Conservation (phyloP, 75 land plant genomes). For the Selaginella tamariscina region DNA sequence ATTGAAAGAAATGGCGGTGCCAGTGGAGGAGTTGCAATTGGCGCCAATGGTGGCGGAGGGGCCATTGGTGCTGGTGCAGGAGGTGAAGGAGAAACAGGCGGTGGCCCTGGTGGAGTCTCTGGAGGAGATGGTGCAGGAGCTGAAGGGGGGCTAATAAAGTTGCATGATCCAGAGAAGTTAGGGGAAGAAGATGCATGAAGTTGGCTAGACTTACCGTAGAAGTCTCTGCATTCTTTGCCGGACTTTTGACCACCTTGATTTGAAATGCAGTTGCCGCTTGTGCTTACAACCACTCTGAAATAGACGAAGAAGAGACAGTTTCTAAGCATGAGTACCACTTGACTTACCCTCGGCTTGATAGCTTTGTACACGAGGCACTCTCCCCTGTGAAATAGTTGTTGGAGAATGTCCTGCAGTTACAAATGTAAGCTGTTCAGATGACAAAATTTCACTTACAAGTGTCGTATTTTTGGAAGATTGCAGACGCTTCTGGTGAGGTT, state of each 20-base stretch:
- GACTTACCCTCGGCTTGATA: slow-evolving; percentile 18
- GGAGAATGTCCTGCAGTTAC: slow-evolving; percentile 18
- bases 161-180: background rate
- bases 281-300: slow-evolving; percentile 27
- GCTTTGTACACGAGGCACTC: slow-evolving; percentile 29
- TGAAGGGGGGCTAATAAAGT: slow-evolving; percentile 7
- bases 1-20: background rate
- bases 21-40: background rate
- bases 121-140: slow-evolving; percentile 1
- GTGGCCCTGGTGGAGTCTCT: background rate
- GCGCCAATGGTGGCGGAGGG: background rate
- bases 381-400: slow-evolving; percentile 40
- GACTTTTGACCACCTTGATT: slow-evolving; percentile 35
- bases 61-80: background rate
- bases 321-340: too few relatives aligned
- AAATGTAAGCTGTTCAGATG: background rate
- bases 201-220: background rate
- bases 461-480: slow-evolving; percentile 25
- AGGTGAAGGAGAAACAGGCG: background rate
- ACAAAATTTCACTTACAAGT: slow-evolving; percentile 22
- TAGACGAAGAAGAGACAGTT: too few relatives aligned
- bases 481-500: slow-evolving; percentile 41
- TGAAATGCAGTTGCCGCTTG: slow-evolving; percentile 37
- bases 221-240: slow-evolving; percentile 23
- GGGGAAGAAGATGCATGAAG: background rate